Evolutionary conservation across 257 asterid genomes (phyloP).

Genomic region (Scutellaria minor): DNA sequence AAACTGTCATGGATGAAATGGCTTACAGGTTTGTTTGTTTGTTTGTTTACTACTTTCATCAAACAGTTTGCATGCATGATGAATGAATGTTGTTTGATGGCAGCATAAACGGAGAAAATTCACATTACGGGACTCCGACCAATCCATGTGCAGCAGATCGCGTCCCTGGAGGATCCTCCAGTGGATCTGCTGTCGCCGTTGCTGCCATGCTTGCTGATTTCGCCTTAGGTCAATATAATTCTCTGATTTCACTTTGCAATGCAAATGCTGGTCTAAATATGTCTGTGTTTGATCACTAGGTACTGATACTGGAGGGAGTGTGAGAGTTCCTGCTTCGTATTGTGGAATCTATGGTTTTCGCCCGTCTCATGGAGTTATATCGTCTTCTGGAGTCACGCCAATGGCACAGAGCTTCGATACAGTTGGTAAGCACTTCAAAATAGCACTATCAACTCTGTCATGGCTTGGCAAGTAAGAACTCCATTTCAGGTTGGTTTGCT

Average conservation of each 20-base stretch:
- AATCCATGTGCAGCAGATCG: conserved; percentile 84
- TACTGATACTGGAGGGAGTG: conserved; percentile 95
- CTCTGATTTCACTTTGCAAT: too few relatives aligned
- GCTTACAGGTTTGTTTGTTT: conserved; percentile 74
- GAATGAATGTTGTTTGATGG: conserved; percentile 29
- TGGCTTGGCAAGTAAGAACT: neutral
- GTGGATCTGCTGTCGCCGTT: conserved; percentile 96
- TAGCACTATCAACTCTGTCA: neutral
- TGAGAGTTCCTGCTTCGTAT: conserved; percentile 89
- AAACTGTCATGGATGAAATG: conserved; percentile 96
- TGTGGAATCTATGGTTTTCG: conserved; percentile 88
- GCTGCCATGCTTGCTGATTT: conserved; percentile 77
- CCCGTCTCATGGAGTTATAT: conserved; percentile 84
- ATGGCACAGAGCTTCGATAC: conserved; percentile 97
- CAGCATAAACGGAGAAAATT: conserved; percentile 91
- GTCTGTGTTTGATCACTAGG: conserved; percentile 42
- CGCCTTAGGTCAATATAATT: conserved; percentile 58
- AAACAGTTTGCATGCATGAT: neutral
- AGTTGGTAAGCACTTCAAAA: conserved; percentile 60
- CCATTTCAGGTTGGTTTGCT: conserved; percentile 85
- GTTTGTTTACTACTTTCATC: neutral
- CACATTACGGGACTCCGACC: conserved; percentile 80
- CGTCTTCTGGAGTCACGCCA: conserved; percentile 70
- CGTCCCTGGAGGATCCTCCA: conserved; percentile 97
- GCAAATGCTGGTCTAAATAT: too few relatives aligned